Base-by-base conservation (phyloP, 2,329 filamentous ascomycete genomes). In the Penicillium sp. region DNA sequence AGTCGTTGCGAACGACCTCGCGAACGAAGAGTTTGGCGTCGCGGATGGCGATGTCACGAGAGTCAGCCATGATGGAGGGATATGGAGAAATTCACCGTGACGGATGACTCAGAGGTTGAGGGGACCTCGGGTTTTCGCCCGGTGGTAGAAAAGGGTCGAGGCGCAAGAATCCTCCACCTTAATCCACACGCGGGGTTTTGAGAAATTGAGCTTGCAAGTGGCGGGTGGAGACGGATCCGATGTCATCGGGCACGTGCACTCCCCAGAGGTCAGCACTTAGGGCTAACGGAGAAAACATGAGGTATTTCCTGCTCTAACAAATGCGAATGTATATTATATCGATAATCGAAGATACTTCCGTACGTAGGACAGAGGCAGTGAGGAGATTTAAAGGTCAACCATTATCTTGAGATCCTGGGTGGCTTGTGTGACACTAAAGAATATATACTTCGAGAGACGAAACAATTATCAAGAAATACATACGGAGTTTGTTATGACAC, bases 1-100 rank as follows among this genome's bases (percentile, higher is more conserved):
- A 79, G 67, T 79, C 76, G 57, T 75, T 73, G 26, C 75, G 73
- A 24, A 78, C 69, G 19, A 75, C 68, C 21, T 74, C 68, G 45
- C 70, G 73, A 48, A 79, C 66, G 49, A 76, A 73, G 26, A 67
- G 63, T 59, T 76, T 79, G 27, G 75, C 75, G 27, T 75, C 71
- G 54, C 73, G 74, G 48, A 76, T 70, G 35, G 75, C 74, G 5
- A 68, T 64, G 50, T 77, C 76, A 60, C 75, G 74, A 50, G 66
- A 62, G 31, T 77, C 73, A 39, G 56, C 53, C 44, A 41, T 48
- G 52, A 35, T 26, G 43, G 13, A 22, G 8, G n/a, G 6, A 37
- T 16, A 29, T 41, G 33, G 29, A 21, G 9, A 39, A 46, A 37
- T 21, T 33, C 14, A 33, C 14, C 13, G 31, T 14, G 41, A 21